Conservation (phyloP, 139 green algal species). For the Picochlorum sp. region DNA sequence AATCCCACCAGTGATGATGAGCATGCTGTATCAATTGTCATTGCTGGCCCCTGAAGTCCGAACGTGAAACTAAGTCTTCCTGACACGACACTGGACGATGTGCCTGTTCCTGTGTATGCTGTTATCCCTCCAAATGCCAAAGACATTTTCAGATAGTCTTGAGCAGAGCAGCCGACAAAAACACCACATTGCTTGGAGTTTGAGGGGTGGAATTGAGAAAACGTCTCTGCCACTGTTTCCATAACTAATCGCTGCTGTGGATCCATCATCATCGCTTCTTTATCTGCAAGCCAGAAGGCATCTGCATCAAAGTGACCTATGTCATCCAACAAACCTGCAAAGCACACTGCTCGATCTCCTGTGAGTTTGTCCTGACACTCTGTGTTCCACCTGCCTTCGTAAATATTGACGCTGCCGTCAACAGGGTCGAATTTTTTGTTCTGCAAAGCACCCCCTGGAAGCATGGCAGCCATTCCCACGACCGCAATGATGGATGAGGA, state of each 20-base stretch:
- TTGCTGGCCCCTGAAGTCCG: conserved; percentile 31
- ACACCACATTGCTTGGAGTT: conserved; percentile 31
- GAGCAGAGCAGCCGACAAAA: conserved; percentile 63
- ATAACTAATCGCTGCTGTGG: conserved; percentile 73
- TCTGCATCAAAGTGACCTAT: conserved; percentile 49
- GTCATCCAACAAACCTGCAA: conserved; percentile 48
- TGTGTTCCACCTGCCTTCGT: conserved; percentile 3
- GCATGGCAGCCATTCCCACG: not conserved
- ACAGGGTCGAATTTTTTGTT: not conserved
- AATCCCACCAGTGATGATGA: conserved; percentile 75
- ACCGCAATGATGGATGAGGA: not conserved
- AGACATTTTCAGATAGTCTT: conserved; percentile 53
- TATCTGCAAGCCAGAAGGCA: conserved; percentile 36
- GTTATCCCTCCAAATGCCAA: conserved; percentile 12
- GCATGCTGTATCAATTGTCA: conserved; percentile 68
- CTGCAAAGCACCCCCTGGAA: conserved; percentile 5
- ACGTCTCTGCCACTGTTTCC: conserved; percentile 25
- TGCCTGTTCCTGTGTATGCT: conserved; percentile 36
- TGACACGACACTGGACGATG: conserved; percentile 24
- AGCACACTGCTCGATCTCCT: conserved; percentile 18
- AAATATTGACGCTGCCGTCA: conserved; percentile 3
- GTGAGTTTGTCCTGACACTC: conserved; percentile 1
- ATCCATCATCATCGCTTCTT: conserved; percentile 64
- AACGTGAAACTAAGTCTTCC: conserved; percentile 52
- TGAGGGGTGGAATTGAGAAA: conserved; percentile 3